Evolutionary conservation across 148 eudicot genomes (phyloP), one percentile per base, ranked within the genome.

Genomic region (Dysphania ambrosioides): DNA sequence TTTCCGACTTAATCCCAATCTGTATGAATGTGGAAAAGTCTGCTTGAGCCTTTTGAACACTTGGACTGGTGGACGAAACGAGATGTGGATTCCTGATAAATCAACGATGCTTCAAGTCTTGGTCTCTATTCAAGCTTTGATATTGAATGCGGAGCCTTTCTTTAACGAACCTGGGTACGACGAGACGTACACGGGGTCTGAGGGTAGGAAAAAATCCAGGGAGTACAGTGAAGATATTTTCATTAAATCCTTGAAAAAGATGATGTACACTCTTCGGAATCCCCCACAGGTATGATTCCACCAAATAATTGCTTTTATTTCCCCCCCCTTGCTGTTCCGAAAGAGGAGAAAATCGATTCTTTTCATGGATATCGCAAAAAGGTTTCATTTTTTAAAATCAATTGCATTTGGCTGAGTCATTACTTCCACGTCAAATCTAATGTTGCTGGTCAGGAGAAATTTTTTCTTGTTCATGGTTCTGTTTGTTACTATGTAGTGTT

Each of bases 31-130:
- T 61, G 98, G 98, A 40, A 91, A 87, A 81, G 98, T 94, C 55
- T 91, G 98, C 85, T 87, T 94, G 24, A 94, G 98, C 85, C 91
- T 94, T 61, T 81, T 91, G 36, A 88, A 87, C 79, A 94, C 98
- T 26, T 93, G 98, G 98, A 81, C 62, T 74, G 98, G 98, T 72
- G 70, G 78, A 18, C 68, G 76, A 35, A 76, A 73, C 57, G 93
- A 91, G 82, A 86, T 83, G 88, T 94, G 98, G 98, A 74, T 81
- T 70, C 96, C 97, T 8, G 72, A 79, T 13, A 76, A 70, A 63
- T 94, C 98, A n/a, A 94, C 97, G 1, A 88, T 91, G 88, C 89
- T 91, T 66, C 98, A 94, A 81, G 93, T 94, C 55, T 84, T 94
- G 74, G 93, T 91, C 60, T 94, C 98, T 76, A 88, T 94, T 78